Percentiles rank a stretch among this genome's conserved stretches.
Conservation (phyloP, 2,329 filamentous ascomycete species). For the Leptographium galeiforme region DNA sequence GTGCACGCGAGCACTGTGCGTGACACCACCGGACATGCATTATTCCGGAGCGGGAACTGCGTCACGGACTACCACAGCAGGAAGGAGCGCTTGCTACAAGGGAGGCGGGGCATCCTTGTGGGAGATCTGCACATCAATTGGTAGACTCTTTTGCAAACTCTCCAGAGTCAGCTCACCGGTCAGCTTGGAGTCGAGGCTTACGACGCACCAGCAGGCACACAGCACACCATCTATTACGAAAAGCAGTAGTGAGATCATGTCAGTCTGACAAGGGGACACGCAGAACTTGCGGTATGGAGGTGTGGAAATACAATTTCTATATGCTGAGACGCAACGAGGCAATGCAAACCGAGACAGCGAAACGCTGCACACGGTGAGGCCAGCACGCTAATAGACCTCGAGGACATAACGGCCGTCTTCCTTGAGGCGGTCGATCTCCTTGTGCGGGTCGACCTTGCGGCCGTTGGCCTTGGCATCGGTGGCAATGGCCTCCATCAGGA, state of each 20-base stretch:
- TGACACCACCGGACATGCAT: too few relatives aligned
- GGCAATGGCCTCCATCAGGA: conserved; percentile 83
- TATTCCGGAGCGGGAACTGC: too few relatives aligned
- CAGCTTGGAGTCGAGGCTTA: too few relatives aligned
- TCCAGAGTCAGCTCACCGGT: too few relatives aligned
- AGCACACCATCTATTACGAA: too few relatives aligned
- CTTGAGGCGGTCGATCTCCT: conserved; percentile 96
- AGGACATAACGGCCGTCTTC: conserved; percentile 88
- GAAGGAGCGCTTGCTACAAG: too few relatives aligned
- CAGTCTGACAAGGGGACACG: background rate
- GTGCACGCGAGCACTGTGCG: too few relatives aligned
- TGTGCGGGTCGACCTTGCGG: conserved; percentile 72
- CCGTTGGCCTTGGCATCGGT: conserved; percentile 54
- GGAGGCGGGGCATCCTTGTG: too few relatives aligned
- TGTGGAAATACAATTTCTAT: background rate
- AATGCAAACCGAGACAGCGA: background rate
- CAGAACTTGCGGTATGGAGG: background rate
- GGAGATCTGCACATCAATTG: too few relatives aligned
- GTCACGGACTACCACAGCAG: too few relatives aligned
- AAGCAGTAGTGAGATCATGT: background rate
- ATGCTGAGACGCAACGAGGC: background rate
- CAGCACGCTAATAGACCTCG: conserved; percentile 65
- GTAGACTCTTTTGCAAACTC: too few relatives aligned
- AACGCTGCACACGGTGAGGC: background rate
- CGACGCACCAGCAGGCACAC: too few relatives aligned